Conservation (phyloP, 2,329 filamentous ascomycete genomes). For the Xylariaceae sp. region DNA sequence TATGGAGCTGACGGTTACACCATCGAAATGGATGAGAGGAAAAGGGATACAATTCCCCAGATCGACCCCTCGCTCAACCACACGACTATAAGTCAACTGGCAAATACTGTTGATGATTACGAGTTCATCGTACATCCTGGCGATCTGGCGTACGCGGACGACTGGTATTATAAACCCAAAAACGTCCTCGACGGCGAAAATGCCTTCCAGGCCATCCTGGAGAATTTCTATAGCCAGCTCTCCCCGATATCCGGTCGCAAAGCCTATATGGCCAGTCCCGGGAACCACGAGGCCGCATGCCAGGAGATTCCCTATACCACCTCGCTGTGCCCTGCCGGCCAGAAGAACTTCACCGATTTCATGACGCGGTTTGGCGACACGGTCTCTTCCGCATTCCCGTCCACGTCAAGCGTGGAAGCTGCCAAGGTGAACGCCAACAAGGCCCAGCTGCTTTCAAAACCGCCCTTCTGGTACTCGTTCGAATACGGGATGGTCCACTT, state of each 20-base stretch:
- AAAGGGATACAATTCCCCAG: constrained; percentile 51
- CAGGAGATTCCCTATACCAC: constrained; percentile 44
- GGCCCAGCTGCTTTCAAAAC: constrained; percentile 49
- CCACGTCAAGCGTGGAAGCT: constrained; percentile 46
- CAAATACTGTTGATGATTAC: constrained; percentile 55
- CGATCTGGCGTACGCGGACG: constrained; percentile 62
- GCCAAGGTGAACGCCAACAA: constrained; percentile 49
- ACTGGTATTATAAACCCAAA: constrained; percentile 52
- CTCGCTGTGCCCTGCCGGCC: constrained; percentile 51
- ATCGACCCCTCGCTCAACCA: constrained; percentile 58
- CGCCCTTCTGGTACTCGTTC: constrained; percentile 63
- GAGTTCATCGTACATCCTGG: constrained; percentile 58
- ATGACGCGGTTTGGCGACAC: constrained; percentile 56
- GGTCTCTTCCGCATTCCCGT: constrained; percentile 55
- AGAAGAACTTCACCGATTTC: constrained; percentile 64
- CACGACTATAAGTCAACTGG: constrained; percentile 59
- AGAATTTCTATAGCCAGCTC: constrained; percentile 59
- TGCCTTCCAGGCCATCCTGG: constrained; percentile 59
- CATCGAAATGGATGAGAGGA: constrained; percentile 45
- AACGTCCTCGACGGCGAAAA: constrained; percentile 52
- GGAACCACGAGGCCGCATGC: constrained; percentile 63
- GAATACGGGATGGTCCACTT: constrained; percentile 61
- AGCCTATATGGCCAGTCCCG: constrained; percentile 58
- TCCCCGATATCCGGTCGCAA: constrained; percentile 56
- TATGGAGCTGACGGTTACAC: constrained; percentile 58